Conservation (phyloP, 768 basidiomycete species). For the Imleria badia region DNA sequence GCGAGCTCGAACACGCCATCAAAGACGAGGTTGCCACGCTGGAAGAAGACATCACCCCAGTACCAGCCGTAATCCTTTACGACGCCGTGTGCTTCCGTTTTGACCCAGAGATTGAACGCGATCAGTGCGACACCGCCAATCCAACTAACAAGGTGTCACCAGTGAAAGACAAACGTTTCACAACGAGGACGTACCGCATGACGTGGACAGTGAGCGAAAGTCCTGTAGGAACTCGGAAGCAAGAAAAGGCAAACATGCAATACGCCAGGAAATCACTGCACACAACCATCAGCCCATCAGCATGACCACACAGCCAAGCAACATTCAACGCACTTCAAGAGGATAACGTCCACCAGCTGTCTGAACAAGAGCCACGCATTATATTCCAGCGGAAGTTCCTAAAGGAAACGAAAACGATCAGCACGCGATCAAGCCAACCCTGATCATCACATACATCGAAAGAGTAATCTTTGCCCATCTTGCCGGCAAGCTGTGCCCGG, state of each 20-base stretch:
- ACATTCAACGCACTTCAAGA: slow-evolving; percentile 74
- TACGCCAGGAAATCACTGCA: slow-evolving; percentile 91
- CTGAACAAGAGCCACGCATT: slow-evolving; percentile 97
- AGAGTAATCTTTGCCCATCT: slow-evolving; percentile 93
- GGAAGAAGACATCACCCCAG: slow-evolving; percentile 93
- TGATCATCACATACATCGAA: slow-evolving; percentile 66
- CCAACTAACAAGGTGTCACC: slow-evolving; percentile 57
- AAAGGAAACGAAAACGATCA: neutral
- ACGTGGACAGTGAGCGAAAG: slow-evolving; percentile 73
- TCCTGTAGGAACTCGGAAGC: slow-evolving; percentile 81
- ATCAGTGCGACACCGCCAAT: slow-evolving; percentile 81
- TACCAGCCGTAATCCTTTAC: slow-evolving; percentile 99
- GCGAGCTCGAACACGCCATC: slow-evolving; percentile 97
- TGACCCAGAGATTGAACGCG: slow-evolving; percentile 97
- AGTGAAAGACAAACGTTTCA: neutral
- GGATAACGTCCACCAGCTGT: slow-evolving; percentile 92
- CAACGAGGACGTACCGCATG: slow-evolving; percentile 56
- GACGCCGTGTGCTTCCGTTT: slow-evolving; percentile 94
- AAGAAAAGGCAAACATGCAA: slow-evolving; percentile 92
- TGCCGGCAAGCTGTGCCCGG: slow-evolving; percentile 77
- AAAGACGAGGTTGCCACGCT: slow-evolving; percentile 90
- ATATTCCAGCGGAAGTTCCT: slow-evolving; percentile 91
- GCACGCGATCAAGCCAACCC: slow-evolving; percentile 2
- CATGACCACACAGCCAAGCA: neutral
- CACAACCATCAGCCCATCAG: slow-evolving; percentile 6